Base-by-base conservation (phyloP, 352 stramenopile genomes). In the Phytophthora sojae region DNA sequence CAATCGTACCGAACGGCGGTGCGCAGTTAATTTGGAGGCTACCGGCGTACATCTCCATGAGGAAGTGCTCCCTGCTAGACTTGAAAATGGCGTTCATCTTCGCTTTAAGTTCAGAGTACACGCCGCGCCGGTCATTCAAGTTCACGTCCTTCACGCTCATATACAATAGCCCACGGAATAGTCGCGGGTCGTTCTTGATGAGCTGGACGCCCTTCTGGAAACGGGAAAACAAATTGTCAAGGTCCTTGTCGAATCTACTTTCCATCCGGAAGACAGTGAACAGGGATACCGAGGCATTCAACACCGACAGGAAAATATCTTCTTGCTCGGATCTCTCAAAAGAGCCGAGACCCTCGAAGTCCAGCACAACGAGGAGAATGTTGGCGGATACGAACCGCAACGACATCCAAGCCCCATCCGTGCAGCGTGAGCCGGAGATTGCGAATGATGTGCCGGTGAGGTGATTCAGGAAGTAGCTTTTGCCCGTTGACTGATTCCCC, bases 391-490 rank as follows among this genome's bases (percentile, higher is more conserved):
- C 4, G 35, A 83, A 57, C 6, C 70, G 64, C 1, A 83, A 14
- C 19, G 61, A 76, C 77, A 83, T 81, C 73, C 73, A 83, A 6
- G 73, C 77, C 12, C 70, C 77, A 37, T 83, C 73, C 0, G 77
- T 83, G 44, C 77, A 81, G 6, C 74, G 66, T 0, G 73, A 65
- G 4, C 71, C 71, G 25, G 73, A 69, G 64, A 84, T 92, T 8
- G 85, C 82, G 71, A 91, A 94, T 9, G 84, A 90, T 4, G 79
- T 85, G 0, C 86, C 84, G 1, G 84, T 76, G 17, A 94, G 57
- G 44, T 93, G 85, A 53, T 93, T 94, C 2, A 93, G 56, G 12
- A 92, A 89, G 57, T 95, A 95, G 51, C 81, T 92, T 51, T 93
- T 93, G 6, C 87, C 85, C 0, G 83, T 94, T 1, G 85, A 94